Base-by-base conservation (phyloP, 768 basidiomycete species). In the Hortiboletus campestris region DNA sequence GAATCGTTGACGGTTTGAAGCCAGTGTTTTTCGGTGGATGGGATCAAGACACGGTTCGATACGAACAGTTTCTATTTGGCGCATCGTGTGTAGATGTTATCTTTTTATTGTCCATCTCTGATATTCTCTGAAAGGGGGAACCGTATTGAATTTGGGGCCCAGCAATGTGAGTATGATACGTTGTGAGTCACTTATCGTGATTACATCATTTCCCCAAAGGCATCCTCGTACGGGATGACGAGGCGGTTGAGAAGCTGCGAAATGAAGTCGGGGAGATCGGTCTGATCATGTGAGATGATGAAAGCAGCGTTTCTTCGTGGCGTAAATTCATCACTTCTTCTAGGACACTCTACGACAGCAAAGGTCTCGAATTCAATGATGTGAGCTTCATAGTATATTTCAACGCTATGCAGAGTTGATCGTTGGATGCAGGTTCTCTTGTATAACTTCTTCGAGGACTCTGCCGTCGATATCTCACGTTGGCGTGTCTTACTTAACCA, bases 361-460 rank as follows among this genome's bases (percentile, higher is more conserved):
- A 72, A 29, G 69, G 71, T 16, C 59, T 72, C 1, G 61, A 66
- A 57, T 65, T 63, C 39, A 56, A 64, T 35, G 63, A 67, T 12
- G 62, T 60, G 46, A 55, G 63, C 6, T 7, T 31, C 6, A 12
- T 5, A 4, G 10, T 9, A 7, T n/a, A 29, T 46, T 17, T 6
- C 1, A 13, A 34, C 4, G 6, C 6, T 9, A 2, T 31, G 25
- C 3, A 32, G 1, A 57, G 53, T 47, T 60, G 19, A 59, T 34
- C 10, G 2, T 28, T 19, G 11, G 20, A 39, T 42, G 1, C 52
- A 89, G 87, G 87, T 91, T 5, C 74, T 91, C 4, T 62, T 91
- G 12, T 89, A 84, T 61, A 84, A 91, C 58, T 89, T 89, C 68
- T 91, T 90, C 60, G 77, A 81, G 25, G 85, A 87, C 59, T 90